Evolutionary conservation across 2,329 filamentous ascomycete species (phyloP).

Genomic region (Colletotrichum cuscutae): DNA sequence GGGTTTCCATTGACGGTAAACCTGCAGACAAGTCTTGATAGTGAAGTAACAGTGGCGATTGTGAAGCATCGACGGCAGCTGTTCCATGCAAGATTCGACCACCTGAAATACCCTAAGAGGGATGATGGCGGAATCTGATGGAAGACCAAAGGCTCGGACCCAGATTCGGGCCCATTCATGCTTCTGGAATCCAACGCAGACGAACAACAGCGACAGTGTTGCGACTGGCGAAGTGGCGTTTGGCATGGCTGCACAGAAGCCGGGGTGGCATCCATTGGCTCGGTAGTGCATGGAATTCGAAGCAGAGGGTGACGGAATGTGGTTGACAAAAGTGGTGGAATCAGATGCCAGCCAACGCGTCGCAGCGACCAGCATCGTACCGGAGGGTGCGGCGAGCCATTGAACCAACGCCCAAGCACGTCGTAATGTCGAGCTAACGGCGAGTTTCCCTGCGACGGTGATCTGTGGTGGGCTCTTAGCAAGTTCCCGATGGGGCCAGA

Average conservation of each 20-base stretch:
- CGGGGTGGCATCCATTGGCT: not conserved
- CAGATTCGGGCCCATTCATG: not conserved
- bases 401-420: conserved; percentile 1
- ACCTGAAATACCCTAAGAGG: not conserved
- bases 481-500: conserved; percentile 32
- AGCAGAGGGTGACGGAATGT: conserved; percentile 29
- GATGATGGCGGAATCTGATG: conserved; percentile 6
- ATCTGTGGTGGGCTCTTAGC: conserved; percentile 26
- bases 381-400: conserved; percentile 24
- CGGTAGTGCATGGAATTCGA: conserved; percentile 2
- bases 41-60: not conserved
- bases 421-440: conserved; percentile 19
- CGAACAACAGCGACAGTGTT: not conserved
- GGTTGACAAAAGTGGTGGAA: conserved; percentile 22
- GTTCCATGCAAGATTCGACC: conserved; percentile 2
- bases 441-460: conserved; percentile 25
- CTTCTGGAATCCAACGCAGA: not conserved
- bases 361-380: conserved; percentile 10
- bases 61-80: not conserved
- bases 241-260: conserved; percentile 2
- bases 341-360: conserved; percentile 30
- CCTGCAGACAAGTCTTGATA: conserved; percentile 1
- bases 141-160: not conserved
- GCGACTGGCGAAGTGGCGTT: not conserved
- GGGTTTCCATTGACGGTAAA: not conserved